Evolutionary conservation across 805 yeast species (phyloP), one percentile per base, ranked within the genome.

Genomic region (Kluyveromyces siamensis): DNA sequence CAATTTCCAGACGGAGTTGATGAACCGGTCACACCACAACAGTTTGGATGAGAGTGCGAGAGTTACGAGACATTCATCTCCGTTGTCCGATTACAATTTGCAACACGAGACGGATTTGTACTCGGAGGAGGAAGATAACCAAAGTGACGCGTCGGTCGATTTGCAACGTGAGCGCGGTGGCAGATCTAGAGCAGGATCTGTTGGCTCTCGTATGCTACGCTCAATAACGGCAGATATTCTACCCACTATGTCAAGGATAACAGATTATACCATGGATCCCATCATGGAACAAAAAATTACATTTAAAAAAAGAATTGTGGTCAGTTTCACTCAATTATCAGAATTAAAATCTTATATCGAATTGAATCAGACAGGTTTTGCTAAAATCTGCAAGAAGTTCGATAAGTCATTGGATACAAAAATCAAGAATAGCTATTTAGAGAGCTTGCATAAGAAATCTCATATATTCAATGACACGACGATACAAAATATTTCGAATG

Each of bases 321-420:
- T 83, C 3, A 67, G 81, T 40, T 91, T 80, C 69, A 91, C 91
- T 3, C 71, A 78, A 17, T 70, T 89, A 18, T 83, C 90, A 8
- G 98, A 91, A 66, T 73, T 91, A 55, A 81, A 84, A 57, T 87
- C 96, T 10, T 91, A 71, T 62, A 74, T 86, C 45, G 96, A 89
- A 59, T 72, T 93, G 55, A 91, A 91, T 72, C 77, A 75, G 55
- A 87, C 95, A 21, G 98, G 97, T 2, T 87, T 91, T 65, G 77
- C 86, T 46, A 91, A 91, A 67, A 90, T 91, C 40, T 74, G 89
- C 55, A 91, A 91, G 65, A 91, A 91, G 67, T 93, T 87, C 64
- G 96, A 93, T 68, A 91, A 91, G 64, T 81, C 87, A 10, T 70
- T 87, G 54, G 76, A 77, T 50, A 78, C 85, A 37, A 64, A 76